phyloP scores from a whole-genome alignment of 257 asterid species.

The Nicotiana benthamiana region DNA sequence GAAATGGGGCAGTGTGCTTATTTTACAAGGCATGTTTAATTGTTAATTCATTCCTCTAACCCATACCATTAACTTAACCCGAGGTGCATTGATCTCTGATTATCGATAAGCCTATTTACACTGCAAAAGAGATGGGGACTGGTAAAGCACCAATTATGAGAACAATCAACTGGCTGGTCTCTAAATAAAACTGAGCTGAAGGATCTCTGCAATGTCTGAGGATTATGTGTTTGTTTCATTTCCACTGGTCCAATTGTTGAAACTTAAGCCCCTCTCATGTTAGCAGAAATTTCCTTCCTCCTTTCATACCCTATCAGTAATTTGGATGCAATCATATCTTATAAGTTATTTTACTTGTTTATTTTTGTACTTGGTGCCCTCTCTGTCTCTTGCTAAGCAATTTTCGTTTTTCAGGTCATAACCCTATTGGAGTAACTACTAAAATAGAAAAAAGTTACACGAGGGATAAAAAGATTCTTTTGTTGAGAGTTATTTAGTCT shows the following conservation, averaged over 20 bases:
- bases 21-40: constrained; percentile 2
- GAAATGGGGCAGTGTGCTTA: background rate
- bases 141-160: background rate
- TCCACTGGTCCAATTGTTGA: background rate
- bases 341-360: background rate
- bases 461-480: background rate
- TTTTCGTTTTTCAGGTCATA: constrained; percentile 10
- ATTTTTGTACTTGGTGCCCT: background rate
- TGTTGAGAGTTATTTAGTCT: background rate
- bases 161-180: background rate
- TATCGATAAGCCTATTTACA: background rate
- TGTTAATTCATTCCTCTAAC: background rate
- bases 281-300: background rate
- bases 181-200: background rate
- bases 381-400: background rate
- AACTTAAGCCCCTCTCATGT: background rate
- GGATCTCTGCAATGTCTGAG: constrained; percentile 1
- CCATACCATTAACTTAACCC: background rate
- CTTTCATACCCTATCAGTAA: background rate
- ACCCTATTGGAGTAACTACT: constrained; percentile 4
- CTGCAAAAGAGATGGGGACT: background rate
- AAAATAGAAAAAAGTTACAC: background rate
- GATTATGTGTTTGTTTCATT: background rate
- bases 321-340: background rate
- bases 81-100: background rate